Percentiles rank a stretch among this genome's conserved stretches.
Conservation (phyloP, 352 stramenopile species). For the Elongisporangium senticosum region DNA sequence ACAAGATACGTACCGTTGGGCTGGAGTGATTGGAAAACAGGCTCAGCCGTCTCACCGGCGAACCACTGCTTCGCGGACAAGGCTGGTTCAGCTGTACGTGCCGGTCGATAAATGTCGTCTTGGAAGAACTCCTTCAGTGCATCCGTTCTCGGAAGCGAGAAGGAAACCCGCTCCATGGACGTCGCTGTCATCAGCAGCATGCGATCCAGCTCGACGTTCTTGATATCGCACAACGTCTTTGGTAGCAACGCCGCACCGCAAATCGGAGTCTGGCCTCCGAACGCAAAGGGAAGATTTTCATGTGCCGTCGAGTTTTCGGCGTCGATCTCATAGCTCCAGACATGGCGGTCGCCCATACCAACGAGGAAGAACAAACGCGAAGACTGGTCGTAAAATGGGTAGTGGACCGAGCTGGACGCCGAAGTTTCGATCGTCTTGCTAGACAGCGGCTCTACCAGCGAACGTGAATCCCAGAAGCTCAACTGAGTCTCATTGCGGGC, state of each 20-base stretch:
- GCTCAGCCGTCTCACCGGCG: constrained; percentile 27
- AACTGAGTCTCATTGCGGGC: constrained; percentile 61
- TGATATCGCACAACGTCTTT: constrained; percentile 57
- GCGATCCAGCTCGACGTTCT: constrained; percentile 56
- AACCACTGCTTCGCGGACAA: constrained; percentile 49
- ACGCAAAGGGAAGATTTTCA: constrained; percentile 59
- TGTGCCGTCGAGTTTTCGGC: constrained; percentile 27
- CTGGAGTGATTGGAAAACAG: constrained; percentile 47
- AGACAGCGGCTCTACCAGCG: constrained; percentile 58
- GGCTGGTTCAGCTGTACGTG: constrained; percentile 22
- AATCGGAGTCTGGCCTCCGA: constrained; percentile 42
- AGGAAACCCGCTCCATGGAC: constrained; percentile 51
- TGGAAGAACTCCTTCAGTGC: constrained; percentile 76
- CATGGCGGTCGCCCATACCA: constrained; percentile 50
- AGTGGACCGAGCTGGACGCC: constrained; percentile 36
- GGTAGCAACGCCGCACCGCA: constrained; percentile 54
- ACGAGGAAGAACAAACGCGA: constrained; percentile 69
- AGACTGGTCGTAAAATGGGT: constrained; percentile 62
- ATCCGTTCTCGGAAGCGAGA: constrained; percentile 56
- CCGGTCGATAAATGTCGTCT: constrained; percentile 61
- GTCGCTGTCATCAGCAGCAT: constrained; percentile 57
- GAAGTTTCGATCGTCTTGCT: constrained; percentile 27
- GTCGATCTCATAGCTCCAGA: constrained; percentile 76
- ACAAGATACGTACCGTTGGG: constrained; percentile 29
- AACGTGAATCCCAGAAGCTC: constrained; percentile 67